Percentiles rank a stretch among this genome's conserved stretches.
phyloP scores from a whole-genome alignment of 768 basidiomycete species.

The Mycena olivaceomarginata region DNA sequence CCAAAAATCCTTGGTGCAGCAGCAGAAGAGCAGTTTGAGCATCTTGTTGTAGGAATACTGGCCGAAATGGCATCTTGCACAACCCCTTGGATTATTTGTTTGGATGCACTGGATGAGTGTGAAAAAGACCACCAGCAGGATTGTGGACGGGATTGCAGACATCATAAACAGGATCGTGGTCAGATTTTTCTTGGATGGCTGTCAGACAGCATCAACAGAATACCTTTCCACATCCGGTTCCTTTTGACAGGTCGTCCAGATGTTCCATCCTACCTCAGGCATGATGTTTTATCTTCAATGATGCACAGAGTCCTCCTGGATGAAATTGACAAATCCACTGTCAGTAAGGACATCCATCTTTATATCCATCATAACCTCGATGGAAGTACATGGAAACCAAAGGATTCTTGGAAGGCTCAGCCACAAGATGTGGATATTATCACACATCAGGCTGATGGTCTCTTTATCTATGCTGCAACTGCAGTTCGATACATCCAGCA shows the following conservation, averaged over 20 bases:
- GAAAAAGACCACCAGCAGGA: constrained; percentile 14
- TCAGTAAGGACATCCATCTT: constrained; percentile 23
- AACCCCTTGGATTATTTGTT: constrained; percentile 30
- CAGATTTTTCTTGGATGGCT: too few relatives aligned
- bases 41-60: constrained; percentile 19
- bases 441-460: constrained; percentile 1
- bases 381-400: constrained; percentile 13
- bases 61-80: constrained; percentile 9
- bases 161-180: not conserved
- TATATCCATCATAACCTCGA: constrained; percentile 1
- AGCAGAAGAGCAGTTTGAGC: constrained; percentile 16
- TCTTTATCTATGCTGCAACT: constrained; percentile 30
- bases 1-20: not conserved
- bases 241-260: too few relatives aligned
- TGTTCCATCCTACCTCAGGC: not conserved
- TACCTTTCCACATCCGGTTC: too few relatives aligned
- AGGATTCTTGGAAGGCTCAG: constrained; percentile 10
- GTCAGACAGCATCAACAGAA: too few relatives aligned
- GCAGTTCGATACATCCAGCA: constrained; percentile 20
- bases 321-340: not conserved
- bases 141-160: not conserved
- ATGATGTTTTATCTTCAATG: not conserved
- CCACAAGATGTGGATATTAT: constrained; percentile 9
- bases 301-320: constrained; percentile 22
- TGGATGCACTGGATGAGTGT: constrained; percentile 39